phyloP scores from a whole-genome alignment of 2,329 filamentous ascomycete species.

The Cadophora sp. region DNA sequence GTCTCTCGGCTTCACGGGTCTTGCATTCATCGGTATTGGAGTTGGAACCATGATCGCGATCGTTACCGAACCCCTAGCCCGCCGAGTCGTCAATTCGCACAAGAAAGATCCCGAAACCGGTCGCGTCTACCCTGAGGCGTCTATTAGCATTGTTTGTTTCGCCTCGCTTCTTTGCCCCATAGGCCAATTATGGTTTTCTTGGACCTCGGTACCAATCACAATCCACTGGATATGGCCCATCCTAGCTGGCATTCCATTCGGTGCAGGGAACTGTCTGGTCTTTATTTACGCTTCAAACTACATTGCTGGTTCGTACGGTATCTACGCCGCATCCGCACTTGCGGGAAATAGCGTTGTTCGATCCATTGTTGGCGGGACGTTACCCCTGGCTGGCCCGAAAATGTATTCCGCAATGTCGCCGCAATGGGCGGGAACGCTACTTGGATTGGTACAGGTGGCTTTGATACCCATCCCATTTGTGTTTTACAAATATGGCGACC shows the following conservation, averaged over 20 bases:
- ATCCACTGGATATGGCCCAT: conserved; percentile 87
- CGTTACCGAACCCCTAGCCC: conserved; percentile 72
- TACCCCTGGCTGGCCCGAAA: conserved; percentile 76
- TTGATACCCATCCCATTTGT: conserved; percentile 82
- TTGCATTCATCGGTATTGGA: conserved; percentile 79
- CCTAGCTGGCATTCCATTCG: conserved; percentile 80
- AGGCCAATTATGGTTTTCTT: conserved; percentile 86
- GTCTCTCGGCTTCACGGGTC: conserved; percentile 73
- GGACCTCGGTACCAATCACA: conserved; percentile 79
- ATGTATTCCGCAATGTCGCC: conserved; percentile 75
- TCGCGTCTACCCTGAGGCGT: conserved; percentile 77
- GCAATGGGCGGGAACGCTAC: conserved; percentile 79
- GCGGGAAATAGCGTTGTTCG: conserved; percentile 81
- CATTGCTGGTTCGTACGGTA: conserved; percentile 77
- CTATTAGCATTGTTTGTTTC: conserved; percentile 80
- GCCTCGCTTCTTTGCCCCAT: conserved; percentile 76
- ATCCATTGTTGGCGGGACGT: conserved; percentile 74
- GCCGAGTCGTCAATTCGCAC: conserved; percentile 79
- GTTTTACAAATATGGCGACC: conserved; percentile 70
- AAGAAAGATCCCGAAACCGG: conserved; percentile 77
- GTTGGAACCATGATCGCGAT: conserved; percentile 69
- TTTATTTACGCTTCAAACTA: conserved; percentile 89
- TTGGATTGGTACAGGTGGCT: conserved; percentile 74
- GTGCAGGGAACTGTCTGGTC: conserved; percentile 75
- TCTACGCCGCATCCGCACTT: conserved; percentile 82